These are phyloP conservation scores for Teratosphaeria pseudoeucalypti DNA, from an alignment of 2,329 filamentous ascomycete genomes.

Conservation along the genomic window DNA sequence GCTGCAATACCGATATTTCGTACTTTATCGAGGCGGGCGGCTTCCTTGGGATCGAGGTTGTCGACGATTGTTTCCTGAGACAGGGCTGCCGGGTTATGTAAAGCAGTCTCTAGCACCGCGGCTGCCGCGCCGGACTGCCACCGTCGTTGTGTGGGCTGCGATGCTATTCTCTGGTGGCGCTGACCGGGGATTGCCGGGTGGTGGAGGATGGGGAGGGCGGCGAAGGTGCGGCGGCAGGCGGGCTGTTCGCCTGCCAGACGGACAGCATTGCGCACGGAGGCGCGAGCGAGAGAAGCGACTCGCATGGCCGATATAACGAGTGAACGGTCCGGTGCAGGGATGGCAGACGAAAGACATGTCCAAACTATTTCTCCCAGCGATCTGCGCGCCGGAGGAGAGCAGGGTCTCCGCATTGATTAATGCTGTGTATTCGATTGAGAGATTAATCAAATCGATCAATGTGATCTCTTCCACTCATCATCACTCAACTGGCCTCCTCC, in stretches of 20 bases:
- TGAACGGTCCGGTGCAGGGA: not conserved
- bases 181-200: slow-evolving; percentile 11
- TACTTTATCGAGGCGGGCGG: slow-evolving; percentile 64
- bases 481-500: not conserved
- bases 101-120: slow-evolving; percentile 44
- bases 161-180: slow-evolving; percentile 19
- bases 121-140: slow-evolving; percentile 20
- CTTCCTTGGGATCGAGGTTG: slow-evolving; percentile 72
- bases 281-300: slow-evolving; percentile 17
- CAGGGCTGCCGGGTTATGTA: slow-evolving; percentile 45
- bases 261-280: slow-evolving; percentile 16
- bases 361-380: not conserved
- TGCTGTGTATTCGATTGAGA: not conserved
- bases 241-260: slow-evolving; percentile 10
- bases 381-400: not conserved
- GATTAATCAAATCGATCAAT: not conserved
- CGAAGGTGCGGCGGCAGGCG: slow-evolving; percentile 14
- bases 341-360: not conserved
- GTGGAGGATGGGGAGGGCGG: slow-evolving; percentile 11
- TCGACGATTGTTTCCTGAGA: slow-evolving; percentile 60
- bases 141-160: slow-evolving; percentile 10
- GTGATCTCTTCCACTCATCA: not conserved
- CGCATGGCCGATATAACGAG: slow-evolving; percentile 9
- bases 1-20: slow-evolving; percentile 98
- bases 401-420: not conserved